phyloP scores from a whole-genome alignment of 2,329 filamentous ascomycete genomes.

The Epichloe glyceriae region DNA sequence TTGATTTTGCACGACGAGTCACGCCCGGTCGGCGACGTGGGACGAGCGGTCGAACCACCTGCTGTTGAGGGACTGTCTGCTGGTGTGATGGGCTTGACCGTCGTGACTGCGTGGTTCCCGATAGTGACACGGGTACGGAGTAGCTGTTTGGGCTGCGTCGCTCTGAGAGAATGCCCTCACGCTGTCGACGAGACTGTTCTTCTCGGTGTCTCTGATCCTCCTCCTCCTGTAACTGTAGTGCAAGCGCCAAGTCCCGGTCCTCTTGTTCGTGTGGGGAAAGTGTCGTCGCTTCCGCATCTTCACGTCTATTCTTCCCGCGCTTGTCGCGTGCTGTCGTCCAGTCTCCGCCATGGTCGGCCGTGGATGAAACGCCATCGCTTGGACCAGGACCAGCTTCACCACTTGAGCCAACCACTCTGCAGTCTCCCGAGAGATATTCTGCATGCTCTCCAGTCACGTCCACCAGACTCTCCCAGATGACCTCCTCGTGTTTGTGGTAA shows the following conservation, averaged over 20 bases:
- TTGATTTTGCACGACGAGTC: constrained; percentile 24
- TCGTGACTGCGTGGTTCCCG: background rate
- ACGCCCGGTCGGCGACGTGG: constrained; percentile 25
- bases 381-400: constrained; percentile 10
- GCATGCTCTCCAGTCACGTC: constrained; percentile 76
- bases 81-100: constrained; percentile 2
- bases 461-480: constrained; percentile 89
- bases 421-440: constrained; percentile 83
- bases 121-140: constrained; percentile 1
- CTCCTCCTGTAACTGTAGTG: constrained; percentile 86
- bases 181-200: constrained; percentile 46
- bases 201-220: constrained; percentile 70
- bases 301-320: constrained; percentile 16
- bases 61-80: constrained; percentile 8
- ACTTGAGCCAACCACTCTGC: constrained; percentile 60
- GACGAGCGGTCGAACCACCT: constrained; percentile 31
- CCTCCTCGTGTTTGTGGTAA: constrained; percentile 74
- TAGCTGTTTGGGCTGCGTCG: constrained; percentile 14
- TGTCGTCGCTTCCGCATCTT: constrained; percentile 15
- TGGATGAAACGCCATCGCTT: constrained; percentile 7
- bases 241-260: constrained; percentile 77
- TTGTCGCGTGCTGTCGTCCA: constrained; percentile 42
- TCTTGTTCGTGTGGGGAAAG: constrained; percentile 50
- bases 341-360: constrained; percentile 19
- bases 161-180: constrained; percentile 58